Percentiles rank a stretch among this genome's conserved stretches.
These are phyloP conservation scores for Arthroderma sp. DNA, from an alignment of 2,329 filamentous ascomycete species.

Conservation along the genomic window DNA sequence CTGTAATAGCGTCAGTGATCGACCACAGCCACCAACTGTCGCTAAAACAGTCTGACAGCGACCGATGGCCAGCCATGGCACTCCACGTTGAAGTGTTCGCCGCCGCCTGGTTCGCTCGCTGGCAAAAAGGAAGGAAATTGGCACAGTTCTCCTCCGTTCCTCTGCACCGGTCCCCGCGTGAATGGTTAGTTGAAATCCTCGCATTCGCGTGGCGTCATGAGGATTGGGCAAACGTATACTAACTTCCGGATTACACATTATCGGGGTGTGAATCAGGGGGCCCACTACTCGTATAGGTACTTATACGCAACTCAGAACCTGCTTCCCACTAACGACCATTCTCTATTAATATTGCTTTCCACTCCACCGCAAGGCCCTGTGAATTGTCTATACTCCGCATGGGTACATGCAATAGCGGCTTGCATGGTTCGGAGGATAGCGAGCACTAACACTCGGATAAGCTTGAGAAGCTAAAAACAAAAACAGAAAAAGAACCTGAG, in stretches of 20 bases:
- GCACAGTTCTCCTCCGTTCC: not conserved
- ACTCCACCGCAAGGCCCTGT: not conserved
- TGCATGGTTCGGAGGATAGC: not conserved
- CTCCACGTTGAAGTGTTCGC: not conserved
- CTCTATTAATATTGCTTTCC: not conserved
- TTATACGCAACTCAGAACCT: not conserved
- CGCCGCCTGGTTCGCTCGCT: not conserved
- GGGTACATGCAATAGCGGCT: not conserved
- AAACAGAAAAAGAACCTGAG: not conserved
- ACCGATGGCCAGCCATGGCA: not conserved
- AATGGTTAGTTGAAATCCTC: not conserved
- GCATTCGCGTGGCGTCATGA: not conserved
- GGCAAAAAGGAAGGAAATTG: not conserved
- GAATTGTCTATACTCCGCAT: too few relatives aligned
- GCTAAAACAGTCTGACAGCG: not conserved
- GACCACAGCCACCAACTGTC: slow-evolving; percentile 1
- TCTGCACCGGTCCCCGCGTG: not conserved
- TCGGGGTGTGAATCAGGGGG: not conserved
- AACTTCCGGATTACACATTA: not conserved
- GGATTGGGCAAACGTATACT: not conserved
- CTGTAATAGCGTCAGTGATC: not conserved
- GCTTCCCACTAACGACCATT: not conserved
- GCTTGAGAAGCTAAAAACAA: not conserved
- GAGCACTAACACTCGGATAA: not conserved
- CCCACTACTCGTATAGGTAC: not conserved